Evolutionary conservation across 805 yeast species (phyloP), one percentile per base, ranked within the genome.

Genomic region (Sugiyamaella chiloensis): DNA sequence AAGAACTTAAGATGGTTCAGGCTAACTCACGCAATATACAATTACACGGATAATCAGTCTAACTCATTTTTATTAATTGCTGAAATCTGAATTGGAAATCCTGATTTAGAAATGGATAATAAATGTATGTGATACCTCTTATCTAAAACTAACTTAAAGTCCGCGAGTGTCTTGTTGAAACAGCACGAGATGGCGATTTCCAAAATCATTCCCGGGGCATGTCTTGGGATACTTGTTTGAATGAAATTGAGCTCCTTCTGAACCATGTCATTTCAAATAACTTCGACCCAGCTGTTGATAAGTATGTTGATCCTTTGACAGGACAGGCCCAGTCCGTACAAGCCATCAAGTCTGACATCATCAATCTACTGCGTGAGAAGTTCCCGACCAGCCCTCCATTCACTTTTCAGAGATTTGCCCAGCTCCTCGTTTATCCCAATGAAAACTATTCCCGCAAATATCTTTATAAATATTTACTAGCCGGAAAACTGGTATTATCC

Each of bases 391-490:
- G 45, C n/a, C 70, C 73, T 6, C 73, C 73, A 1, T 68, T 62
- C 48, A 67, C 72, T 5, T 34, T 69, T 5, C 71, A 68, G 51
- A 54, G 73, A 20, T 37, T 68, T 24, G 64, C 67, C 4, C 73
- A 68, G 48, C 56, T 68, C 30, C 52, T 67, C 20, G 27, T 48
- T 5, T 48, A 54, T 4, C 68, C 69, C 6, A 47, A 47, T 21
- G 45, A 48, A 40, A 53, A 53, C 43, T 61, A 64, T 40, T 31
- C 53, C 2, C 40, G 44, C n/a, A 24, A 43, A n/a, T 40, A 42
- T 29, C 47, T 58, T 9, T 57, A 56, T 31, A 63, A 63, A 53
- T 63, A 46, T 26, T 42, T 62, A 19, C 46, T 53, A 12, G 69
- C 69, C 6, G 30, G 64, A 30, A 57, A 53, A 36, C 41, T 58